phyloP scores from a whole-genome alignment of 2,329 filamentous ascomycete genomes.

The Neofusicoccum ribis region DNA sequence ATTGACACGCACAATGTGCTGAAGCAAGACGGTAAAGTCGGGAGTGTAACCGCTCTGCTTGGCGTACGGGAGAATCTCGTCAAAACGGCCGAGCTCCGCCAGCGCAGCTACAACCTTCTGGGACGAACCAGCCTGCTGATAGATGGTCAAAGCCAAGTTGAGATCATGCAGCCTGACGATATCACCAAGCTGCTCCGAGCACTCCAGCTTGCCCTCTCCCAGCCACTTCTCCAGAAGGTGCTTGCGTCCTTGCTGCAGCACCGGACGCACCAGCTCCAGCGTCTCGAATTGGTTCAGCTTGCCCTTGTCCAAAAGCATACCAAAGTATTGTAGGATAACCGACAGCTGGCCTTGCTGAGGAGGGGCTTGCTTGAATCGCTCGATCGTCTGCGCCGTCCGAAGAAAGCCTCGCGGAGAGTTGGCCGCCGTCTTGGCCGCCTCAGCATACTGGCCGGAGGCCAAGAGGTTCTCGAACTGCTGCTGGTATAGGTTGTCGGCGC shows the following conservation, averaged over 20 bases:
- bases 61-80: constrained; percentile 92
- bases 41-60: constrained; percentile 83
- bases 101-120: constrained; percentile 95
- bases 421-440: constrained; percentile 93
- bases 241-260: constrained; percentile 90
- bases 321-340: constrained; percentile 94
- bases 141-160: constrained; percentile 82
- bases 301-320: constrained; percentile 94
- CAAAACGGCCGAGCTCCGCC: constrained; percentile 93
- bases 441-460: constrained; percentile 74
- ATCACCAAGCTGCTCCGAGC: constrained; percentile 95
- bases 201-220: constrained; percentile 91
- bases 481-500: constrained; percentile 89
- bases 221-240: constrained; percentile 98
- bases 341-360: constrained; percentile 84
- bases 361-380: constrained; percentile 87
- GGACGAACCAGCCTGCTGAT: constrained; percentile 84
- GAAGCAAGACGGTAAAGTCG: constrained; percentile 89
- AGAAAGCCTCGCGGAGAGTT: constrained; percentile 96
- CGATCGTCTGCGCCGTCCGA: constrained; percentile 90
- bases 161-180: constrained; percentile 88
- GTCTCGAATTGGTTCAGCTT: constrained; percentile 90
- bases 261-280: constrained; percentile 87
- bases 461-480: constrained; percentile 91
- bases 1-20: constrained; percentile 88